Base-by-base conservation (phyloP, 2,329 filamentous ascomycete genomes). In the Neocucurbitaria cava region DNA sequence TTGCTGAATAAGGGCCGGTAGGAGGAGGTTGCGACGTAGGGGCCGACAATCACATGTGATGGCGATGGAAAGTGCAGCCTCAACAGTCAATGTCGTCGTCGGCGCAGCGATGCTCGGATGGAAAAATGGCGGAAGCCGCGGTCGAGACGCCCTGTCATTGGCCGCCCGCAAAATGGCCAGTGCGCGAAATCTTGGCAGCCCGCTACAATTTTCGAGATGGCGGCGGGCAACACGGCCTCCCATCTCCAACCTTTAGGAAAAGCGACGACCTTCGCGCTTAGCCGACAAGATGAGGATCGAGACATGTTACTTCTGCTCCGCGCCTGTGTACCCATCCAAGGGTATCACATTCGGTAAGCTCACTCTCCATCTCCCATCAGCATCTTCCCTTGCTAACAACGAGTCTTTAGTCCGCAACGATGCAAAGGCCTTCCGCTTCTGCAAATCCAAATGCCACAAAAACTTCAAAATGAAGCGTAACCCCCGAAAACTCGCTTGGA, bases 391-490 rank as follows among this genome's bases (percentile, higher is more conserved):
- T 8, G 30, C 49, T 59, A 54, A 58, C 42, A 28, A 13, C 23
- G 30, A 23, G 3, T 35, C 7, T 35, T 24, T 35, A 65, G 66
- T 69, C 49, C 64, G 66, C 60, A 69, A 69, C 76, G 87, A 89
- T 76, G 86, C 85, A 59, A 84, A 85, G 65, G 75, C 82, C 58
- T 89, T 89, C 76, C 81, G 84, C 47, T 90, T 89, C 78, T 89
- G 87, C 79, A 83, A 86, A 49, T 69, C 62, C 31, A 74, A 74
- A 71, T 74, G 71, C 62, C 87, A 89, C 78, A 88, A 87, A 67
- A 82, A 82, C 71, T 96, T 96, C 86, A 95, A 96, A 81, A 96
- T 96, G 91, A 96, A 96, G 89, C 89, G 95, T 65, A 97, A 98
- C 81, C 93, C 94, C 31, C 88, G 94, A 76, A 96, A 97, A 65